Conservation (phyloP, 2,329 filamentous ascomycete species). For the Ceratocystis huliohia region DNA sequence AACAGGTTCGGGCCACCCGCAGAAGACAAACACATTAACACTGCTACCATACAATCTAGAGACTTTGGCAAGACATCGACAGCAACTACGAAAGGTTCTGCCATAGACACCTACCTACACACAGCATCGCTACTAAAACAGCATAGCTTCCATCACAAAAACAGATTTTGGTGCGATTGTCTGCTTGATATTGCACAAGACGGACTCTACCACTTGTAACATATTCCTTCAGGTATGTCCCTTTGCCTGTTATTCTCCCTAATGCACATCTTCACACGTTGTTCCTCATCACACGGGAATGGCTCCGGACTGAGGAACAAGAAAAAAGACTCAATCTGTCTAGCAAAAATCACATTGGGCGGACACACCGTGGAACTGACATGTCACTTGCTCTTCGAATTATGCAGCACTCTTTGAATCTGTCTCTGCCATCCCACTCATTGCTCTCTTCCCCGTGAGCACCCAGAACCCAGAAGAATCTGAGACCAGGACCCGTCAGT, state of each 20-base stretch:
- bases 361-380: conserved; percentile 2
- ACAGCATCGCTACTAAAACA: neutral
- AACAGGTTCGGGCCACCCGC: conserved; percentile 37
- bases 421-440: neutral
- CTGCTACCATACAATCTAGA: neutral
- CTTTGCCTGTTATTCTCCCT: neutral
- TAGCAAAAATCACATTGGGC: neutral
- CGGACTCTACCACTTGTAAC: neutral
- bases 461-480: conserved; percentile 4
- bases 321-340: neutral
- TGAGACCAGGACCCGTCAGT: conserved; percentile 1
- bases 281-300: neutral
- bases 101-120: neutral
- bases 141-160: neutral
- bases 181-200: neutral
- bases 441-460: neutral
- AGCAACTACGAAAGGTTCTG: neutral
- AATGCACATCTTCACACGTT: neutral
- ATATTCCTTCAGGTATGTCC: conserved; percentile 1
- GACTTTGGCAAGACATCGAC: neutral
- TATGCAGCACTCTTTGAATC: neutral
- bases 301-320: neutral
- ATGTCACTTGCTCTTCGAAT: neutral
- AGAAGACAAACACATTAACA: conserved; percentile 23
- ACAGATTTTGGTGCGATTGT: neutral